Percentiles rank a stretch among this genome's conserved stretches.
Conservation (phyloP, 768 basidiomycete species). For the Serpula lacrymans region DNA sequence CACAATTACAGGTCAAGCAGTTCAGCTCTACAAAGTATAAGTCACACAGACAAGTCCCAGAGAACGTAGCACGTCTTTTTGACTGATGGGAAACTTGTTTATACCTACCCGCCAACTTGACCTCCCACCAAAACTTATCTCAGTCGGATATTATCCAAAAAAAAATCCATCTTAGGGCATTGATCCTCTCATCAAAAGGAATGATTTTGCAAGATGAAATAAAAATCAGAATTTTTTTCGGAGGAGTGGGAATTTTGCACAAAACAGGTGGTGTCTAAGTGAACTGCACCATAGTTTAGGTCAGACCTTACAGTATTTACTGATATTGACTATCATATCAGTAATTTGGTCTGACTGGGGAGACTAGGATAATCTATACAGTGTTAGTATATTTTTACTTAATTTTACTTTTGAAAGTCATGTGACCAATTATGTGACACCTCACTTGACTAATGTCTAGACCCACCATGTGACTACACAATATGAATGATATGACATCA, state of each 20-base stretch:
- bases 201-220: constrained; percentile 3
- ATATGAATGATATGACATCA: too few relatives aligned
- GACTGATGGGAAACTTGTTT: constrained; percentile 1
- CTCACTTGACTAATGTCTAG: too few relatives aligned
- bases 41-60: constrained; percentile 18
- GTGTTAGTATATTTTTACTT: too few relatives aligned
- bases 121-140: constrained; percentile 4
- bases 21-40: constrained; percentile 19
- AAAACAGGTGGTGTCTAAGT: constrained; percentile 3
- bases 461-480: too few relatives aligned
- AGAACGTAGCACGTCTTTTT: constrained; percentile 8
- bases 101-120: constrained; percentile 1
- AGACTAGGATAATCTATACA: too few relatives aligned
- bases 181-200: constrained; percentile 6
- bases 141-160: constrained; percentile 3
- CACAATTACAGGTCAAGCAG: constrained; percentile 12
- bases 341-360: too few relatives aligned
- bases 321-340: too few relatives aligned
- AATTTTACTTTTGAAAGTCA: too few relatives aligned
- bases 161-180: constrained; percentile 3
- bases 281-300: constrained; percentile 8
- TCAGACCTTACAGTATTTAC: too few relatives aligned
- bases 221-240: constrained; percentile 1
- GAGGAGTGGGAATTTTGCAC: constrained; percentile 2
- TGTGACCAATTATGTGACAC: too few relatives aligned